These are phyloP conservation scores for Sugiyamaella smithiae DNA, from an alignment of 805 yeast species.

Conservation along the genomic window DNA sequence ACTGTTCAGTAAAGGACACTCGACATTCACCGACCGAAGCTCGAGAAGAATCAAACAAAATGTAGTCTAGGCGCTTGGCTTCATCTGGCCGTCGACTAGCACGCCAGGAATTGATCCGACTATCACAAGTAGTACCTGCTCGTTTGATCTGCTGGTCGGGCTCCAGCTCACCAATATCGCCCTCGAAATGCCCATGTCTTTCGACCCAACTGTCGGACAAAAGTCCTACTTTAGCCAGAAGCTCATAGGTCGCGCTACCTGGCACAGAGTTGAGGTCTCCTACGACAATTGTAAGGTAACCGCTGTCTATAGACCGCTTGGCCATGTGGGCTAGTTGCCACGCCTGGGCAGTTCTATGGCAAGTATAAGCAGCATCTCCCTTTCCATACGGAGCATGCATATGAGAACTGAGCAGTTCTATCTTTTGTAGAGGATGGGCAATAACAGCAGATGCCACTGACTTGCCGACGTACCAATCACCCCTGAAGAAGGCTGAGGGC, in stretches of 20 bases:
- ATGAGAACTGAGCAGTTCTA: slow-evolving; percentile 86
- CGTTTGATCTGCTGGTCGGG: slow-evolving; percentile 54
- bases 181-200: slow-evolving; percentile 48
- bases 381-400: slow-evolving; percentile 95
- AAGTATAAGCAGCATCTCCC: slow-evolving; percentile 86
- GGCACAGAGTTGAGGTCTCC: slow-evolving; percentile 94
- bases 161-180: slow-evolving; percentile 42
- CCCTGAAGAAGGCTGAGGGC: slow-evolving; percentile 88
- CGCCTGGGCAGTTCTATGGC: slow-evolving; percentile 92
- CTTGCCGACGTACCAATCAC: slow-evolving; percentile 98
- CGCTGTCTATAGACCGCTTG: slow-evolving; percentile 59
- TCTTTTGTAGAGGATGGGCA: slow-evolving; percentile 46
- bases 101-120: slow-evolving; percentile 85
- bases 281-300: slow-evolving; percentile 82
- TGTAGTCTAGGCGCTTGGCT: slow-evolving; percentile 89
- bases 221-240: slow-evolving; percentile 67
- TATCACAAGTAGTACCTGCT: slow-evolving; percentile 91
- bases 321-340: slow-evolving; percentile 85
- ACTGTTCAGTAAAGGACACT: slow-evolving; percentile 69
- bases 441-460: slow-evolving; percentile 73
- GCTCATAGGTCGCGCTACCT: slow-evolving; percentile 73
- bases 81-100: slow-evolving; percentile 48
- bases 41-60: slow-evolving; percentile 61
- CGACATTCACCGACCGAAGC: slow-evolving; percentile 57
- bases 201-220: slow-evolving; percentile 81